Evolutionary conservation across 2,329 filamentous ascomycete species (phyloP), one percentile per base, ranked within the genome.

Genomic region (Penicillium sp.): DNA sequence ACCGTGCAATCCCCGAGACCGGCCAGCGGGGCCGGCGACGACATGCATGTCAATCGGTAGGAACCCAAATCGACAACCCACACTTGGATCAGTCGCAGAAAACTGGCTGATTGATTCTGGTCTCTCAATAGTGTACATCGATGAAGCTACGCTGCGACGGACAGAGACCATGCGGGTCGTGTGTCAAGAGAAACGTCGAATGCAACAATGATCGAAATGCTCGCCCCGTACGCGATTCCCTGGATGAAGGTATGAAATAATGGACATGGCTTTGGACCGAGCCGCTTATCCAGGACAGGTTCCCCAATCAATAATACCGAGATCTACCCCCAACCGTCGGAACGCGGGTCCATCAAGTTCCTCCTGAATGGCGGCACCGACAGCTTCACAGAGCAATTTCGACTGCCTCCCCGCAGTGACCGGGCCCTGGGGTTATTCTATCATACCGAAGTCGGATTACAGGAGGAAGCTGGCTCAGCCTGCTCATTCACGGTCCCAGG

Each of bases 111-210:
- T 26, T 32, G 31, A 33, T 11, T 10, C 4, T 18, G 18, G 8
- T 18, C 17, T 17, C 14, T 34, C 11, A 11, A 26, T 43, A 72
- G 70, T 73, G 70, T 47, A 72, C 68, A 11, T 59, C 65, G 15
- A 71, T 72, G 64, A 73, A 73, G 43, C 60, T 73, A 13, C 70
- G 70, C 9, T 73, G 70, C 47, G 70, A 73, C 47, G 70, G 70
- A 7, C 50, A 56, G 20, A 66, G 54, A 37, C 70, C 70, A 11
- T 73, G 70, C 42, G 60, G 64, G 23, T 69, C 69, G 4, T 73
- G 70, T 44, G 56, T 60, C 41, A 70, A 71, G 47, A 64, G 69
- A 48, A 63, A 63, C 26, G 51, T 71, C 10, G 54, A 58, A 14
- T 73, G 70, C 52, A 66, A 64, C 39, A 64, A 64, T 18, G 54